Conservation (phyloP, 129 eudicot species). For the Artemisia argyi region DNA sequence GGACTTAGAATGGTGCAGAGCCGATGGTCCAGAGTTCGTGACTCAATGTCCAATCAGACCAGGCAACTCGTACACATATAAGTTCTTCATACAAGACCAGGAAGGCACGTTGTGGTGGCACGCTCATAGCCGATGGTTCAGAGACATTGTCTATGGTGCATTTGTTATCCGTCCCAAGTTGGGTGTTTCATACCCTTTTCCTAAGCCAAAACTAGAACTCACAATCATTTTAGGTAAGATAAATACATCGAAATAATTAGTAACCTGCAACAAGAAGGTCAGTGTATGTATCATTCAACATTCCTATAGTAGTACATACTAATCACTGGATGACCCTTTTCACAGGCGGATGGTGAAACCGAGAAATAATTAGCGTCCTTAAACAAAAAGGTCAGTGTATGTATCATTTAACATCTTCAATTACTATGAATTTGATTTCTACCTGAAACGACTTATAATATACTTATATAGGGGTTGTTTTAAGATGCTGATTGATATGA, state of each 20-base stretch:
- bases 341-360: too few species aligned
- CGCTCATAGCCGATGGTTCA: slow-evolving; percentile 79
- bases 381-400: too few species aligned
- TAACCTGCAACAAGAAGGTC: too few species aligned
- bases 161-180: slow-evolving; percentile 62
- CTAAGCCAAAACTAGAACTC: slow-evolving; percentile 52
- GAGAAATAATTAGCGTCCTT: too few species aligned
- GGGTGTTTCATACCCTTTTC: slow-evolving; percentile 61
- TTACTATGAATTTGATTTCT: too few species aligned
- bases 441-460: too few species aligned
- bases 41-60: slow-evolving; percentile 84
- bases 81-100: slow-evolving; percentile 57
- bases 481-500: too few species aligned
- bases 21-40: slow-evolving; percentile 86
- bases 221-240: slow-evolving; percentile 66
- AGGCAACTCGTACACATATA: slow-evolving; percentile 59
- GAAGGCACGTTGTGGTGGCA: slow-evolving; percentile 94
- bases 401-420: too few species aligned
- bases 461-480: too few species aligned
- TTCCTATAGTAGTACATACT: not conserved
- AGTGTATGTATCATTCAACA: not conserved
- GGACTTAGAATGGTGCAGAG: slow-evolving; percentile 74
- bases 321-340: not conserved
- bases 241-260: not conserved
- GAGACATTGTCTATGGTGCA: slow-evolving; percentile 84